These are phyloP conservation scores for Apiospora hydei DNA, from an alignment of 2,329 filamentous ascomycete genomes.

Conservation along the genomic window DNA sequence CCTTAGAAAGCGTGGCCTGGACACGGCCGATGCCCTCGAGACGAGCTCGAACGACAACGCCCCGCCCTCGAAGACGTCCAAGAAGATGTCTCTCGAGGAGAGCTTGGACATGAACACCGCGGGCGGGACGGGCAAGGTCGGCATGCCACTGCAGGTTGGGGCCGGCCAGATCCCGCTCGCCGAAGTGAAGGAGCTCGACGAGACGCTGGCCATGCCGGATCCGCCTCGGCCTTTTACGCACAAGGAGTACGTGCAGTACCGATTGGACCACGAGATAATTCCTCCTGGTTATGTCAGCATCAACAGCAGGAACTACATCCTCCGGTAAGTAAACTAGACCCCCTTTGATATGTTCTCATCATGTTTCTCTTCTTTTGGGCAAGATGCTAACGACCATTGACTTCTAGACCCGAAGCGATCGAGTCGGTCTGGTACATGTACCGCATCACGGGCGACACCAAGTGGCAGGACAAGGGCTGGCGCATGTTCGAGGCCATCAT, in stretches of 20 bases:
- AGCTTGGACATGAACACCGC: constrained; percentile 27
- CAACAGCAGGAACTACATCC: constrained; percentile 60
- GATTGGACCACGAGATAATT: constrained; percentile 53
- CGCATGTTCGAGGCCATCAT: constrained; percentile 80
- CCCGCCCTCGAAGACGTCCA: constrained; percentile 30
- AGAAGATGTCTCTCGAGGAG: constrained; percentile 28
- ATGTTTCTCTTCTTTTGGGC: too few species aligned
- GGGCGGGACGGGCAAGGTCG: constrained; percentile 24
- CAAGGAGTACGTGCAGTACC: constrained; percentile 58
- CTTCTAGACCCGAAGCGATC: constrained; percentile 79
- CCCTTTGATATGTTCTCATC: too few species aligned
- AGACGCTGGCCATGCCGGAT: constrained; percentile 36
- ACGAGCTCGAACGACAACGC: constrained; percentile 29
- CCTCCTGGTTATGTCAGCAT: constrained; percentile 60
- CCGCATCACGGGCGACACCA: constrained; percentile 80
- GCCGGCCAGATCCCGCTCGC: constrained; percentile 39
- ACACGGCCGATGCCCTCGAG: constrained; percentile 21
- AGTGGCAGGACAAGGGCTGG: constrained; percentile 85
- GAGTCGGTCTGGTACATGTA: constrained; percentile 92
- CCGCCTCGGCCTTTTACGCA: constrained; percentile 57
- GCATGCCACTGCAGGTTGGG: constrained; percentile 29
- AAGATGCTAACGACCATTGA: constrained; percentile 30
- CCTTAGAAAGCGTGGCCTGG: constrained; percentile 23
- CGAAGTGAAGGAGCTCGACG: constrained; percentile 33
- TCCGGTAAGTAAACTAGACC: too few species aligned